A percentile compares a stretch with the other conserved stretches of the same genome.
These are phyloP conservation scores for Brassica nigra DNA, from an alignment of 345 rosid species.

Conservation along the genomic window DNA sequence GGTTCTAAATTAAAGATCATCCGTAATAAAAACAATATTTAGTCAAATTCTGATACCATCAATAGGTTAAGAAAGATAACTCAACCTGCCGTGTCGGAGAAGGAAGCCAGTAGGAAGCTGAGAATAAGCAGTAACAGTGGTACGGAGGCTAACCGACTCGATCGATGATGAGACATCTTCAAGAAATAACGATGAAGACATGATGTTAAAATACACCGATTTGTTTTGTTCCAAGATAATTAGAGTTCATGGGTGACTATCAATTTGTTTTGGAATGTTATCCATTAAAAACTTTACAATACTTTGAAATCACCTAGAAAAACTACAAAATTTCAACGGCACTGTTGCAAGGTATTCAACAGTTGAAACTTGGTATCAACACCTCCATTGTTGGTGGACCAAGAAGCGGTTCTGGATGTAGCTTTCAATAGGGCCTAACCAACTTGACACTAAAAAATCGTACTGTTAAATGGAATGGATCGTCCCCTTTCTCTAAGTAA, in stretches of 20 bases:
- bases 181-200: not conserved
- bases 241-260: not conserved
- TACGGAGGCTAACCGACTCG: slow-evolving; percentile 14
- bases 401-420: not conserved
- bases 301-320: too few species aligned
- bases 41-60: not conserved
- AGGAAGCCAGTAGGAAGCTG: slow-evolving; percentile 31
- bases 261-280: slow-evolving; percentile 20
- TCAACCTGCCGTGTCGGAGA: slow-evolving; percentile 39
- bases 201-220: not conserved
- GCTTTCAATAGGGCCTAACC: slow-evolving; percentile 12
- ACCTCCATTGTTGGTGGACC: too few species aligned
- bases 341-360: too few species aligned
- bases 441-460: slow-evolving; percentile 7
- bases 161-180: slow-evolving; percentile 19
- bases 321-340: too few species aligned
- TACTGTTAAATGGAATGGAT: not conserved
- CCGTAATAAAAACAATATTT: not conserved
- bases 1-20: slow-evolving; percentile 11
- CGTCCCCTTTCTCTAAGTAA: not conserved
- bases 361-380: too few species aligned
- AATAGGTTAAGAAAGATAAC: not conserved
- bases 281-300: not conserved
- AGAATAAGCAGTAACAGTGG: slow-evolving; percentile 26
- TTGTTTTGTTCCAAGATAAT: slow-evolving; percentile 8